Conservation (phyloP, 2,329 filamentous ascomycete genomes). For the Talaromyces sp. region DNA sequence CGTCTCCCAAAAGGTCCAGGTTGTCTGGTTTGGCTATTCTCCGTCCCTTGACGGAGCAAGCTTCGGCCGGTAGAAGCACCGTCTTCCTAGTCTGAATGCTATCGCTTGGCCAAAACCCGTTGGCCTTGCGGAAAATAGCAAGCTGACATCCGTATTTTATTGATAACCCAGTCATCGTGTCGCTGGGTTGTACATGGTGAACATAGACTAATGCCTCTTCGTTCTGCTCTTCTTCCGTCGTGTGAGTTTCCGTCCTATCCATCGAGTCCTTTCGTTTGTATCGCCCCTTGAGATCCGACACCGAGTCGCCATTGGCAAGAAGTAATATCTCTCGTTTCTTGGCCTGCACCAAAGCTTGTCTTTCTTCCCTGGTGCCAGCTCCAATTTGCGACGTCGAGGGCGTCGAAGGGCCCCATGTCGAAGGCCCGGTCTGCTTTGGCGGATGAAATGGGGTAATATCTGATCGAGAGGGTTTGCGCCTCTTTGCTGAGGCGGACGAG, state of each 20-base stretch:
- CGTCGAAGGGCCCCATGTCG: slow-evolving; percentile 40
- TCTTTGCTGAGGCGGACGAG: slow-evolving; percentile 22
- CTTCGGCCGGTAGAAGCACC: slow-evolving; percentile 81
- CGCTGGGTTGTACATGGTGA: slow-evolving; percentile 74
- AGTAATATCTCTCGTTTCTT: slow-evolving; percentile 45
- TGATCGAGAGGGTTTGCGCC: slow-evolving; percentile 35
- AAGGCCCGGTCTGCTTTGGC: slow-evolving; percentile 20
- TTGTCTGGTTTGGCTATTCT: slow-evolving; percentile 37
- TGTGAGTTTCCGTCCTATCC: slow-evolving; percentile 24
- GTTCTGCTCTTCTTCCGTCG: slow-evolving; percentile 49
- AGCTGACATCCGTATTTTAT: slow-evolving; percentile 85
- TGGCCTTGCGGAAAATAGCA: slow-evolving; percentile 77
- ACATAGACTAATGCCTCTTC: slow-evolving; percentile 82
- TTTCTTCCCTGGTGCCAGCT: slow-evolving; percentile 39
- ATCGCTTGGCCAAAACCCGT: slow-evolving; percentile 92
- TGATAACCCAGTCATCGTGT: slow-evolving; percentile 87
- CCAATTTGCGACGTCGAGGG: slow-evolving; percentile 27
- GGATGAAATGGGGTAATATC: slow-evolving; percentile 23
- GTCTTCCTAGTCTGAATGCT: slow-evolving; percentile 78
- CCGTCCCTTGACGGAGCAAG: slow-evolving; percentile 76
- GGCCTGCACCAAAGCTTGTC: slow-evolving; percentile 42
- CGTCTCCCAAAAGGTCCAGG: slow-evolving; percentile 23
- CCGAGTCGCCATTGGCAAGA: slow-evolving; percentile 37
- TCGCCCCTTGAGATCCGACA: slow-evolving; percentile 29
- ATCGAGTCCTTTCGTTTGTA: slow-evolving; percentile 45